Evolutionary conservation across 108 stramenopile species (phyloP), one percentile per base, ranked within the genome.

Genomic region (Pseudonitzschia multiseries): DNA sequence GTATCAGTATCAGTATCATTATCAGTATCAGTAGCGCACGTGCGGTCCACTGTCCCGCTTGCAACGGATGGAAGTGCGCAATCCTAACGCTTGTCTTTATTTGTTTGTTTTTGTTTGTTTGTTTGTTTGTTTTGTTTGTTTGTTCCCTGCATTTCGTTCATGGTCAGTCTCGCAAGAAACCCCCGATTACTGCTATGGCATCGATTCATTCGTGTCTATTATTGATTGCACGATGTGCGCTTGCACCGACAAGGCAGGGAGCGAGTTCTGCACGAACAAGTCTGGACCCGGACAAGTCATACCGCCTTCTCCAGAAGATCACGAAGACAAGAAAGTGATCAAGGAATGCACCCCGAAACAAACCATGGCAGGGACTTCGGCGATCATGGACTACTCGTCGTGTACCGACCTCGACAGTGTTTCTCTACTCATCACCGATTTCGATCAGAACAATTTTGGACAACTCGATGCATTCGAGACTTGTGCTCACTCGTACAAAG

Each of bases 371-470:
- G 90, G 93, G 18, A 78, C 86, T 4, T 22, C 77, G 18, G 78
- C 93, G 31, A 77, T 93, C 8, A 75, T 90, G 72, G 68, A 77
- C 14, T 96, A 89, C 75, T 69, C 78, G 13, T 68, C 87, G 57
- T 96, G 95, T 67, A 77, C 89, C 1, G 63, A 88, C 40, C 65
- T 93, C 18, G 87, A 89, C 72, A 61, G 83, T 57, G 66, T 90
- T 56, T 68, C 75, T 54, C 76, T 84, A 8, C 83, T 96, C 88
- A 56, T 92, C 36, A 89, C 83, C 9, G 86, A 96, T 46, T 96
- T 91, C 65, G 93, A 96, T 66, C 87, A 92, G 71, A 83, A 89
- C 56, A 89, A 96, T 72, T 96, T 96, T 87, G 95, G 95, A 31
- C 74, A 78, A 42, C 72, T 96, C 51, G 96, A 96, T 71, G 51